Evolutionary conservation across 257 asterid species (phyloP).

Genomic region (Plantago major): DNA sequence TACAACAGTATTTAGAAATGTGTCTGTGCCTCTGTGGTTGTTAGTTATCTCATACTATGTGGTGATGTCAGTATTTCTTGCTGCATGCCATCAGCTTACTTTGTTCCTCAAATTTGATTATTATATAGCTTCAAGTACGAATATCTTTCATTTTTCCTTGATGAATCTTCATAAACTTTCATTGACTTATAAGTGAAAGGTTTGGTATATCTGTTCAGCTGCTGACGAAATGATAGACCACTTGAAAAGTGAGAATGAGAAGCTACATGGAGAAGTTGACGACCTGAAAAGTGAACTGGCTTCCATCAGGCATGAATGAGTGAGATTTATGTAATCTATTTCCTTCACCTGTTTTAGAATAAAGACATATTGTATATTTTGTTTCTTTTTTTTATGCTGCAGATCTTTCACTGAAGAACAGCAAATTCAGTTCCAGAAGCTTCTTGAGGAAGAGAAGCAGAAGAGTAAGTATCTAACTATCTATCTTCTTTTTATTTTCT

Average conservation of each 20-base stretch:
- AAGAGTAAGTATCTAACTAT: constrained; percentile 47
- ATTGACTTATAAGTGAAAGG: constrained; percentile 6
- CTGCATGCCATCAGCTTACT: constrained; percentile 1
- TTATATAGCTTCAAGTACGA: neutral
- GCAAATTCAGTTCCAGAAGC: constrained; percentile 40
- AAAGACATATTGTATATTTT: neutral
- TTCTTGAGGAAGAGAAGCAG: constrained; percentile 53
- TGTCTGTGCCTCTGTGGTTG: neutral
- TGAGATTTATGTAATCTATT: constrained; percentile 8
- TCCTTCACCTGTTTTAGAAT: constrained; percentile 2
- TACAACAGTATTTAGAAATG: neutral
- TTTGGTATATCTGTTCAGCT: constrained; percentile 40
- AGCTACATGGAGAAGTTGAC: constrained; percentile 41
- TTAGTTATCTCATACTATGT: neutral
- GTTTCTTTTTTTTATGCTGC: constrained; percentile 17
- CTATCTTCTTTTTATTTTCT: too few relatives aligned
- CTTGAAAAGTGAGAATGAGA: constrained; percentile 61
- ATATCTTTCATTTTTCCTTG: constrained; percentile 3
- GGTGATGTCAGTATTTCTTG: constrained; percentile 5
- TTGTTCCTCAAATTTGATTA: too few relatives aligned
- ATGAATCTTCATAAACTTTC: neutral
- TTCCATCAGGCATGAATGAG: constrained; percentile 48
- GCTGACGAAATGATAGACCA: constrained; percentile 64
- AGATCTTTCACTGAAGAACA: constrained; percentile 61
- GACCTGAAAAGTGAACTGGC: constrained; percentile 54